Evolutionary conservation across 2,329 filamentous ascomycete species (phyloP).

Genomic region (Ascochyta clinopodiicola): DNA sequence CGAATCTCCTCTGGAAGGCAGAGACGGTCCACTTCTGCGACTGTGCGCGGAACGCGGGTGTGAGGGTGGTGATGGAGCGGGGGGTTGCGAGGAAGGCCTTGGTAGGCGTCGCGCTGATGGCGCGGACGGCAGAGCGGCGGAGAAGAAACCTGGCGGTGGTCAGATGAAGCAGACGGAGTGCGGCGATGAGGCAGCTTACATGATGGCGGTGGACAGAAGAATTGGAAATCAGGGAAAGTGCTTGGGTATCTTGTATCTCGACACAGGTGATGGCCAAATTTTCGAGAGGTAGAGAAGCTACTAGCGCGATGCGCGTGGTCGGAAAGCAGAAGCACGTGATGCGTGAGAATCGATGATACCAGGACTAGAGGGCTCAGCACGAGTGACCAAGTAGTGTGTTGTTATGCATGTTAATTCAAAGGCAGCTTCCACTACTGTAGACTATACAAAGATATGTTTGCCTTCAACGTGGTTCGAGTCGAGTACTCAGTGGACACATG

Average conservation of each 20-base stretch:
- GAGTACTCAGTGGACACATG: too few relatives aligned
- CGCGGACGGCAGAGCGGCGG: constrained; percentile 63
- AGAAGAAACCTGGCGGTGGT: constrained; percentile 61
- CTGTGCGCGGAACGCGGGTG: constrained; percentile 38
- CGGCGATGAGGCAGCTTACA: constrained; percentile 19
- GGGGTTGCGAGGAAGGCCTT: constrained; percentile 52
- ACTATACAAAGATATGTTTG: too few relatives aligned
- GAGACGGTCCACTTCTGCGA: constrained; percentile 50
- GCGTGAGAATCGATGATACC: neutral
- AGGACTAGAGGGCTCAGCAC: neutral
- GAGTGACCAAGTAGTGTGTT: too few relatives aligned
- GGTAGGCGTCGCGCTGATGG: constrained; percentile 57
- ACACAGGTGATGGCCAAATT: constrained; percentile 12
- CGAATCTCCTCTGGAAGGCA: constrained; percentile 56
- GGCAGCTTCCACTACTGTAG: too few relatives aligned
- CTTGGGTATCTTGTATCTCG: constrained; percentile 5
- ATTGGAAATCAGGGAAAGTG: neutral
- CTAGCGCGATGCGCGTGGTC: constrained; percentile 5
- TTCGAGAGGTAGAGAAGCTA: constrained; percentile 8
- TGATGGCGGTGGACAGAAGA: constrained; percentile 10
- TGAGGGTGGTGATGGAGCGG: constrained; percentile 44
- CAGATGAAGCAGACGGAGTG: constrained; percentile 1
- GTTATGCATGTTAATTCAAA: too few relatives aligned
- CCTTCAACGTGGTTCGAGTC: too few relatives aligned
- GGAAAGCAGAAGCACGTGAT: neutral